Percentiles rank a stretch among this genome's conserved stretches.
Conservation (phyloP, 2,329 filamentous ascomycete species). For the Aspergillus ruber region DNA sequence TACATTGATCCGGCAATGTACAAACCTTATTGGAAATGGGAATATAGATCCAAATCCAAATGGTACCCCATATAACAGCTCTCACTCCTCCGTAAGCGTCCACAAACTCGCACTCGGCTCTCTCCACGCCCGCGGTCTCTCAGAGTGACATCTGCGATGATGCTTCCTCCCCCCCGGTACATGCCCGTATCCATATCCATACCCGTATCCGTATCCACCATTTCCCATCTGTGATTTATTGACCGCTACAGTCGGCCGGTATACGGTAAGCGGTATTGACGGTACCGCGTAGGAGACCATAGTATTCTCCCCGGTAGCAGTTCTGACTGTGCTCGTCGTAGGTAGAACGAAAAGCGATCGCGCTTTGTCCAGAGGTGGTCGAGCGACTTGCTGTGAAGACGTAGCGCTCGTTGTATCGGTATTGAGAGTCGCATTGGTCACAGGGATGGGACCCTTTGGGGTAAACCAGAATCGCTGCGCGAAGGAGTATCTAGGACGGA, state of each 20-base stretch:
- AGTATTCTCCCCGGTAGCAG: slow-evolving; percentile 5
- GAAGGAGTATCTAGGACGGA: slow-evolving; percentile 15
- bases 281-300: slow-evolving; percentile 18
- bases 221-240: background rate
- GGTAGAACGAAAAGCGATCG: slow-evolving; percentile 25
- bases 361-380: slow-evolving; percentile 25
- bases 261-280: slow-evolving; percentile 1
- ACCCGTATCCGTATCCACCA: background rate
- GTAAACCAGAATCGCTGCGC: slow-evolving; percentile 21
- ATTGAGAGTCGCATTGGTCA: background rate
- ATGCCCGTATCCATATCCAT: background rate
- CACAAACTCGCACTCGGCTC: slow-evolving; percentile 30
- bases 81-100: slow-evolving; percentile 28
- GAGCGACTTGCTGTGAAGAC: slow-evolving; percentile 22
- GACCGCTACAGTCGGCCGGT: slow-evolving; percentile 7
- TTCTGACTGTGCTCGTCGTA: slow-evolving; percentile 10
- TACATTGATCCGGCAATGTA: no score
- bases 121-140: slow-evolving; percentile 32
- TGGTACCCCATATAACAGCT: background rate
- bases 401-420: slow-evolving; percentile 3
- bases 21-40: background rate
- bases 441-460: background rate
- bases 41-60: background rate
- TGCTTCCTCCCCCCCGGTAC: slow-evolving; percentile 16
- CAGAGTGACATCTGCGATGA: slow-evolving; percentile 33